Conservation (phyloP, 805 yeast genomes). For the Priceomyces medius region DNA sequence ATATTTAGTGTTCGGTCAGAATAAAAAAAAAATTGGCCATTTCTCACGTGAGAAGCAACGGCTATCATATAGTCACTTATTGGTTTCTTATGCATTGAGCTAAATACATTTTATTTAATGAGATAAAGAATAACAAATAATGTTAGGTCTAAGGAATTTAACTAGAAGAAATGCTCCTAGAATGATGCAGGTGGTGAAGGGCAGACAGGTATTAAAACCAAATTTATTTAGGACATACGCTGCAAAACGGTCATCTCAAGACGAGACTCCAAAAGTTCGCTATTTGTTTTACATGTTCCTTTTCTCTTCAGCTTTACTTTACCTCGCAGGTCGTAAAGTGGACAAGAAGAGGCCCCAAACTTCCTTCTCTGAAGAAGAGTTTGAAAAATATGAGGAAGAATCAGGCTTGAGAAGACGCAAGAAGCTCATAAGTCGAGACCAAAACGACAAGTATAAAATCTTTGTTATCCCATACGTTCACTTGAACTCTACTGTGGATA, state of each 20-base stretch:
- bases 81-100: no score
- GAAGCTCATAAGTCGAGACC: slow-evolving; percentile 38
- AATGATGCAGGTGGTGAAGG: background rate
- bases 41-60: background rate
- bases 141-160: background rate
- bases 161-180: background rate
- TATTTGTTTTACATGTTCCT: slow-evolving; percentile 36
- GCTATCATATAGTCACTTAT: no score
- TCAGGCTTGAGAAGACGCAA: slow-evolving; percentile 53
- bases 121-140: no score
- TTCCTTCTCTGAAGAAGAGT: slow-evolving; percentile 49
- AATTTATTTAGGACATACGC: background rate
- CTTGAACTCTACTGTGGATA: slow-evolving; percentile 16
- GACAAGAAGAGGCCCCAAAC: slow-evolving; percentile 32
- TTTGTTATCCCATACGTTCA: slow-evolving; percentile 39
- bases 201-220: background rate
- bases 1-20: background rate
- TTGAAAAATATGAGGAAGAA: slow-evolving; percentile 46
- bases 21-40: background rate
- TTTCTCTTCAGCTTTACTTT: slow-evolving; percentile 32
- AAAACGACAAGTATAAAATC: slow-evolving; percentile 39
- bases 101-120: no score
- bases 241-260: slow-evolving; percentile 4
- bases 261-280: slow-evolving; percentile 31
- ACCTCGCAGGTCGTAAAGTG: slow-evolving; percentile 27